phyloP scores from a whole-genome alignment of 768 basidiomycete species.

The Sistotremastrum suecicum region DNA sequence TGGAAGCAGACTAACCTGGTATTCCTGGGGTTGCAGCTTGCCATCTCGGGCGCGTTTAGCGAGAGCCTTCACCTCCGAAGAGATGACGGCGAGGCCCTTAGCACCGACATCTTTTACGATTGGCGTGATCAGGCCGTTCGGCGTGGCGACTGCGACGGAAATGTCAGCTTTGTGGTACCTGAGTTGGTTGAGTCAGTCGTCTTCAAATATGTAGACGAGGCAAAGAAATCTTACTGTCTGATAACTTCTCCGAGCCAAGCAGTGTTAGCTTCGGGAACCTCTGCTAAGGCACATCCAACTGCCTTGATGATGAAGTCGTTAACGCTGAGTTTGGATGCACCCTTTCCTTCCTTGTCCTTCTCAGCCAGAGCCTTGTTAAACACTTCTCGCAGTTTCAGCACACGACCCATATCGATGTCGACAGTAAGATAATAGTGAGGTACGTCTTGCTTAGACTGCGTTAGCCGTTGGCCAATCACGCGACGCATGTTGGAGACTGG shows the following conservation, averaged over 20 bases:
- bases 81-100: slow-evolving; percentile 89
- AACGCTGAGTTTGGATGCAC: slow-evolving; percentile 78
- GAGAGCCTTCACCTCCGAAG: slow-evolving; percentile 79
- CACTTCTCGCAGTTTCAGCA: slow-evolving; percentile 83
- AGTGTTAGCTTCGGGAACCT: slow-evolving; percentile 96
- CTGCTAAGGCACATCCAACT: slow-evolving; percentile 74
- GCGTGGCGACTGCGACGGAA: slow-evolving; percentile 92
- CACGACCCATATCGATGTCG: slow-evolving; percentile 93
- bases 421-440: slow-evolving; percentile 96
- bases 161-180: slow-evolving; percentile 97
- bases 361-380: slow-evolving; percentile 84
- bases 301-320: slow-evolving; percentile 99
- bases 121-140: slow-evolving; percentile 91
- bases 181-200: slow-evolving; percentile 1
- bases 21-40: slow-evolving; percentile 88
- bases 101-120: slow-evolving; percentile 88
- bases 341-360: slow-evolving; percentile 55
- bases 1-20: slow-evolving; percentile 49
- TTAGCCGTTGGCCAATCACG: slow-evolving; percentile 78
- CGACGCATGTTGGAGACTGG: slow-evolving; percentile 93
- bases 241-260: slow-evolving; percentile 96
- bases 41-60: slow-evolving; percentile 96
- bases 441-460: slow-evolving; percentile 86
- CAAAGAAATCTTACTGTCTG: slow-evolving; percentile 58
- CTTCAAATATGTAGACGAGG: neutral